These are phyloP conservation scores for Colletotrichum eleusines DNA, from an alignment of 2,329 filamentous ascomycete species.

Conservation along the genomic window DNA sequence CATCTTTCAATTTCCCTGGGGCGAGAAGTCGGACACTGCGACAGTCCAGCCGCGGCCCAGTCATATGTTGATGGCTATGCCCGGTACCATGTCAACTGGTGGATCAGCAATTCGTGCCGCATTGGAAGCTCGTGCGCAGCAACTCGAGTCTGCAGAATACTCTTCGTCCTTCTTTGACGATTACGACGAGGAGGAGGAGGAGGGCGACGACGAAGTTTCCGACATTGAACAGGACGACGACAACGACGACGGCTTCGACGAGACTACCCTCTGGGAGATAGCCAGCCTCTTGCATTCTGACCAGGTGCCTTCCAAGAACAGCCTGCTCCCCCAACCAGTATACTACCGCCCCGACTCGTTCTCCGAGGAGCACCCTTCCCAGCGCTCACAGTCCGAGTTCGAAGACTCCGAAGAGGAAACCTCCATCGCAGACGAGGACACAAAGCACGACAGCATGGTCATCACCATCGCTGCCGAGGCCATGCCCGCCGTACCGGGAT, in stretches of 20 bases:
- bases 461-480: constrained; percentile 49
- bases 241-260: constrained; percentile 68
- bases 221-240: constrained; percentile 51
- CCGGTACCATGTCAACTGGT: constrained; percentile 63
- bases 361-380: constrained; percentile 51
- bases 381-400: constrained; percentile 46
- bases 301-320: constrained; percentile 64
- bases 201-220: constrained; percentile 52
- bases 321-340: constrained; percentile 57
- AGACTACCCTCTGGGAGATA: constrained; percentile 74
- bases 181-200: constrained; percentile 66
- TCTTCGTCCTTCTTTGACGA: constrained; percentile 71
- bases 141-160: constrained; percentile 56
- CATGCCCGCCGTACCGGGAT: constrained; percentile 26
- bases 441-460: constrained; percentile 47
- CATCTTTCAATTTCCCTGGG: constrained; percentile 76
- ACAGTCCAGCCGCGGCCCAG: constrained; percentile 55
- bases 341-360: constrained; percentile 22
- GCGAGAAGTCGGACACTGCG: constrained; percentile 70
- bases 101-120: constrained; percentile 47
- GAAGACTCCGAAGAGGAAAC: constrained; percentile 43
- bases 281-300: constrained; percentile 68
- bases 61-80: constrained; percentile 60
- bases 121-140: constrained; percentile 50
- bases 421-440: constrained; percentile 44